These are phyloP conservation scores for Dothistroma septosporum DNA, from an alignment of 2,329 filamentous ascomycete species.

Conservation along the genomic window DNA sequence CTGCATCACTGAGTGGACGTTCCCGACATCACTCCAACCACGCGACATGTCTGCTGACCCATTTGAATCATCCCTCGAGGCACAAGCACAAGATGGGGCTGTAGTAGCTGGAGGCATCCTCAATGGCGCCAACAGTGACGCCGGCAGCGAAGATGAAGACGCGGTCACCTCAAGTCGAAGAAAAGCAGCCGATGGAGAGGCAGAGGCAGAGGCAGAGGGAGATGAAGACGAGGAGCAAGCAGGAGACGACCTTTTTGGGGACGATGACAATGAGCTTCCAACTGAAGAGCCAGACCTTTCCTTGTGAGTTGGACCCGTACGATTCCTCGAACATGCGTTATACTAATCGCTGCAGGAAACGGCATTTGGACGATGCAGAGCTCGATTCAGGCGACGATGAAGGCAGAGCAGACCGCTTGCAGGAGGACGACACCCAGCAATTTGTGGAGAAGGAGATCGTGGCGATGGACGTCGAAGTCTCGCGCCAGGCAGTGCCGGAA, in stretches of 20 bases:
- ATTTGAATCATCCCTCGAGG: slow-evolving; percentile 10
- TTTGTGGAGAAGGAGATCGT: slow-evolving; percentile 44
- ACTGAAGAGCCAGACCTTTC: slow-evolving; percentile 20
- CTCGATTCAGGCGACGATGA: slow-evolving; percentile 60
- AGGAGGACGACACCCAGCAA: slow-evolving; percentile 45
- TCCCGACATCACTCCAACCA: background rate
- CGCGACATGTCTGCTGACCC: slow-evolving; percentile 17
- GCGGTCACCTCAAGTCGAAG: slow-evolving; percentile 22
- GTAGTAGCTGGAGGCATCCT: slow-evolving; percentile 9
- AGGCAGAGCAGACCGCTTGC: slow-evolving; percentile 59
- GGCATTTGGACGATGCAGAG: slow-evolving; percentile 57
- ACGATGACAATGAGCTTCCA: slow-evolving; percentile 37
- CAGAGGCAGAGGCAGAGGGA: slow-evolving; percentile 28
- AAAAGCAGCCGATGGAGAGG: slow-evolving; percentile 20
- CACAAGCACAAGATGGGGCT: slow-evolving; percentile 21
- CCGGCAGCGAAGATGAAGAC: slow-evolving; percentile 19
- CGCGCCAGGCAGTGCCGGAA: slow-evolving; percentile 66
- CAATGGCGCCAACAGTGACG: slow-evolving; percentile 16
- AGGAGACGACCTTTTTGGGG: slow-evolving; percentile 47
- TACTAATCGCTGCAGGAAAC: slow-evolving; percentile 11
- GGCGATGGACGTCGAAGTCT: slow-evolving; percentile 61
- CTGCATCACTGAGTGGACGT: background rate
- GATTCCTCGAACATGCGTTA: too few species aligned
- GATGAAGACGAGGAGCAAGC: slow-evolving; percentile 35
- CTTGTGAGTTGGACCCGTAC: slow-evolving; percentile 22